Conservation (phyloP, 164 flowering plant genomes). For the Hamamelis virginiana region DNA sequence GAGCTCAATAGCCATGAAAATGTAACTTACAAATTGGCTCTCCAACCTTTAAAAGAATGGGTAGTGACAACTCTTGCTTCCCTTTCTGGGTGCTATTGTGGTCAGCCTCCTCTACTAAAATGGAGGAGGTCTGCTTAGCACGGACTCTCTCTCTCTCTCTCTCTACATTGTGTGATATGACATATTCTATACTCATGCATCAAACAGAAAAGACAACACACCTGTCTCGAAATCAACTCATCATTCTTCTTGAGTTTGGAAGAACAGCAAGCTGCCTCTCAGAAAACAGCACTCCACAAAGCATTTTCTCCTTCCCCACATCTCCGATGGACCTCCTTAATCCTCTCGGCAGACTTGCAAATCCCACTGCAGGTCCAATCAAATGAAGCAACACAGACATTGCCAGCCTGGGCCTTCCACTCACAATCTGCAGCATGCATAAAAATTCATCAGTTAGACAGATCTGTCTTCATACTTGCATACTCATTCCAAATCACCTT, state of each 20-base stretch:
- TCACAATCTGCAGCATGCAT: conserved; percentile 53
- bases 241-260: conserved; percentile 28
- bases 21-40: conserved; percentile 31
- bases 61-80: conserved; percentile 7
- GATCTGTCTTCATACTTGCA: neutral
- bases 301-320: conserved; percentile 76
- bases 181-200: conserved; percentile 17
- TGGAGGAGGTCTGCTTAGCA: conserved; percentile 26
- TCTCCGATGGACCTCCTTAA: conserved; percentile 65
- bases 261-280: conserved; percentile 18
- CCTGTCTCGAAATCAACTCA: conserved; percentile 1
- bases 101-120: conserved; percentile 34
- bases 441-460: neutral
- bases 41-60: conserved; percentile 32
- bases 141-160: conserved; percentile 20
- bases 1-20: conserved; percentile 21
- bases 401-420: conserved; percentile 80
- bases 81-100: conserved; percentile 10
- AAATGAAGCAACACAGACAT: conserved; percentile 73
- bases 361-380: conserved; percentile 88
- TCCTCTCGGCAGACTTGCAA: conserved; percentile 71
- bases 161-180: conserved; percentile 1
- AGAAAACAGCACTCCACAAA: conserved; percentile 55
- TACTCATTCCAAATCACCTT: too few relatives aligned
- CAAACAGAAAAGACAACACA: neutral